These are phyloP conservation scores for Xylaria palmicola DNA, from an alignment of 495 filamentous ascomycete species.

Conservation along the genomic window DNA sequence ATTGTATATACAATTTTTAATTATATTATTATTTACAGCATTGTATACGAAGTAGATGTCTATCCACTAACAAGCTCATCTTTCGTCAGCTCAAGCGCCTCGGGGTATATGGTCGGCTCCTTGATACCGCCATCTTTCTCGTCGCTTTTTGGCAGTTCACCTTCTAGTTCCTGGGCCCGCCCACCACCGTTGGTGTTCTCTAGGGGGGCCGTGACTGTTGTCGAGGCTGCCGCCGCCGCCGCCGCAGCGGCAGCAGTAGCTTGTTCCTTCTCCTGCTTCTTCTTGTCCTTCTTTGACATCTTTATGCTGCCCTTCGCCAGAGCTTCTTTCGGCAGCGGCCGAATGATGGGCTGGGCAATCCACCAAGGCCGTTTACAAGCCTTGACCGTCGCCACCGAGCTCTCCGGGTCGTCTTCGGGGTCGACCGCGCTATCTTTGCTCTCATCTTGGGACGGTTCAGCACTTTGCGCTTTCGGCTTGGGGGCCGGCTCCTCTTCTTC, in stretches of 20 bases:
- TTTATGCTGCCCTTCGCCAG: conserved; percentile 74
- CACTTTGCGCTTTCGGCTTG: conserved; percentile 22
- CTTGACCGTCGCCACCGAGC: conserved; percentile 65
- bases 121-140: conserved; percentile 28
- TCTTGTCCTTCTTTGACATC: conserved; percentile 55
- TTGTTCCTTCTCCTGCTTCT: conserved; percentile 28
- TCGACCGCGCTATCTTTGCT: conserved; percentile 21
- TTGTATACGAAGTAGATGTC: conserved; percentile 10
- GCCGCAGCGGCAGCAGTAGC: conserved; percentile 4
- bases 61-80: conserved; percentile 33
- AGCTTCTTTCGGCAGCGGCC: conserved; percentile 87
- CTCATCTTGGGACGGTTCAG: conserved; percentile 22
- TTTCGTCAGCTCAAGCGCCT: conserved; percentile 11
- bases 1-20: background rate
- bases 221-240: background rate
- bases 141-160: conserved; percentile 28
- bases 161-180: conserved; percentile 23
- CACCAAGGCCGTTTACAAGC: conserved; percentile 81
- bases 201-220: background rate
- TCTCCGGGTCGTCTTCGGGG: conserved; percentile 40
- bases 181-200: background rate
- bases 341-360: conserved; percentile 87
- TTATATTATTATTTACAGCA: background rate
- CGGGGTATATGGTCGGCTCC: conserved; percentile 23
- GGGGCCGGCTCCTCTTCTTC: conserved; percentile 50